Conservation (phyloP, 371 early-diverging fungal genomes). For the Parasitella parasitica region DNA sequence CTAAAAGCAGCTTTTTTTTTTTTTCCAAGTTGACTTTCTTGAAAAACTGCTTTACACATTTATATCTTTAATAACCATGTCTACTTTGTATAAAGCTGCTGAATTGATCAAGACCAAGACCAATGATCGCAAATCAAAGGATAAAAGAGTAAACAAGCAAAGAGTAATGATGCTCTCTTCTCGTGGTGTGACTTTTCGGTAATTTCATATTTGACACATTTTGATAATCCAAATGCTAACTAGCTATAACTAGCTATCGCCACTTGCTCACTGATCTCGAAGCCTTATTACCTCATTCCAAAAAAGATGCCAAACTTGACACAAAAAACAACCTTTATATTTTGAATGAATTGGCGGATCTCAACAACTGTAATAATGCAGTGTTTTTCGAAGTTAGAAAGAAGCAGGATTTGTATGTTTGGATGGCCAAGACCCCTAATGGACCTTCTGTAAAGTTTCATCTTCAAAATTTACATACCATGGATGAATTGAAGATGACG, state of each 20-base stretch:
- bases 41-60: neutral
- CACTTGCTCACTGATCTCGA: slow-evolving; percentile 90
- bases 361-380: slow-evolving; percentile 96
- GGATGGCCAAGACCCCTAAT: slow-evolving; percentile 93
- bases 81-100: slow-evolving; percentile 41
- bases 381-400: slow-evolving; percentile 94
- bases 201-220: slow-evolving; percentile 7
- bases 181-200: slow-evolving; percentile 88
- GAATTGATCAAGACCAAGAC: slow-evolving; percentile 31
- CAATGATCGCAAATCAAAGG: slow-evolving; percentile 27
- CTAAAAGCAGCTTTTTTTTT: neutral
- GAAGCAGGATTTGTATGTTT: slow-evolving; percentile 91
- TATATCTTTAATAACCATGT: slow-evolving; percentile 19
- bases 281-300: slow-evolving; percentile 88
- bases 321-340: slow-evolving; percentile 85
- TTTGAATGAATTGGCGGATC: slow-evolving; percentile 93
- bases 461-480: slow-evolving; percentile 96
- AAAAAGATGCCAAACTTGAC: slow-evolving; percentile 93
- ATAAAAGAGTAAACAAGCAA: slow-evolving; percentile 77
- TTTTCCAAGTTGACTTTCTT: too few species aligned
- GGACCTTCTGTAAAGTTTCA: slow-evolving; percentile 96
- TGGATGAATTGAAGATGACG: slow-evolving; percentile 97
- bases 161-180: slow-evolving; percentile 87
- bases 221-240: neutral
- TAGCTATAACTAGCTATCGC: slow-evolving; percentile 67